Evolutionary conservation across 768 basidiomycete species (phyloP).

Genomic region (Mycena leptocephala): DNA sequence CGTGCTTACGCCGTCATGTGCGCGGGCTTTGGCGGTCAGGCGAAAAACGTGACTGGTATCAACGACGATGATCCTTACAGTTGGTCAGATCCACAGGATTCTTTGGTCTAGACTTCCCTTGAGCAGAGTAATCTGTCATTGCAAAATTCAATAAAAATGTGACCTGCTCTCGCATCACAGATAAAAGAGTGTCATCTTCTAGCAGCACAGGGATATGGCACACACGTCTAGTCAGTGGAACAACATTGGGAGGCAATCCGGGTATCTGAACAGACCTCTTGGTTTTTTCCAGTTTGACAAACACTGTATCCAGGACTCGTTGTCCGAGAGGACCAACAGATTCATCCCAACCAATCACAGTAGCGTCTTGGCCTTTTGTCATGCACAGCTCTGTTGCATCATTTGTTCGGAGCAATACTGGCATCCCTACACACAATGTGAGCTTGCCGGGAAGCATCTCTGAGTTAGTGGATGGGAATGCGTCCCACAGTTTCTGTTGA

Average conservation of each 20-base stretch:
- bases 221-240: too few relatives aligned
- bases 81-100: slow-evolving; percentile 44
- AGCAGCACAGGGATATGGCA: too few relatives aligned
- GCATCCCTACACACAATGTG: slow-evolving; percentile 51
- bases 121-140: slow-evolving; percentile 54
- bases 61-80: slow-evolving; percentile 34
- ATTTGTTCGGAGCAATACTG: too few relatives aligned
- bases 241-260: slow-evolving; percentile 49
- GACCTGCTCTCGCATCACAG: slow-evolving; percentile 43
- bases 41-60: too few relatives aligned
- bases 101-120: slow-evolving; percentile 47
- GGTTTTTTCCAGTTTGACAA: slow-evolving; percentile 45
- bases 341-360: slow-evolving; percentile 44
- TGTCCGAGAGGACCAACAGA: slow-evolving; percentile 22
- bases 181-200: slow-evolving; percentile 32
- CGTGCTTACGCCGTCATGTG: too few relatives aligned
- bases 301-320: slow-evolving; percentile 45
- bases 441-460: slow-evolving; percentile 49
- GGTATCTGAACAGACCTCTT: slow-evolving; percentile 40
- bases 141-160: slow-evolving; percentile 47
- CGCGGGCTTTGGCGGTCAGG: too few relatives aligned
- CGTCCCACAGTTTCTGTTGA: too few relatives aligned
- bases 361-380: slow-evolving; percentile 52
- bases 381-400: slow-evolving; percentile 49
- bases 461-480: too few relatives aligned